Evolutionary conservation across 257 asterid genomes (phyloP).

Genomic region (Craterostigma plantagineum): DNA sequence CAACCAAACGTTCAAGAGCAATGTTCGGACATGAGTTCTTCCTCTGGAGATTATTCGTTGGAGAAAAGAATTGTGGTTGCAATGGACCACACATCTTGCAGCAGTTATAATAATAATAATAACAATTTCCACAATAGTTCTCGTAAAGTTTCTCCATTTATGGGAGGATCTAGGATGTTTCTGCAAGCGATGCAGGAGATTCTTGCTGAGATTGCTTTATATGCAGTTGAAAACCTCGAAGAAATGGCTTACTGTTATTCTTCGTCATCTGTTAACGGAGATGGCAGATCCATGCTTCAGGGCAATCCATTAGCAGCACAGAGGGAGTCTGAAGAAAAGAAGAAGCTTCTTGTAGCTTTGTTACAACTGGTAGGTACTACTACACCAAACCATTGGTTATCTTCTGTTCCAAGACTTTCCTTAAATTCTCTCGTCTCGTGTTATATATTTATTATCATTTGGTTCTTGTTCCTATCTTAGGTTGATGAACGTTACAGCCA

Average conservation of each 20-base stretch:
- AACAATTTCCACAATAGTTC: too few species aligned
- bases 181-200: slow-evolving; percentile 58
- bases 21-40: slow-evolving; percentile 42
- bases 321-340: slow-evolving; percentile 28
- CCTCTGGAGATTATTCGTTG: too few species aligned
- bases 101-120: too few species aligned
- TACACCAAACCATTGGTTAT: background rate
- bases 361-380: slow-evolving; percentile 60
- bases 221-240: slow-evolving; percentile 29
- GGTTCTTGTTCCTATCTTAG: slow-evolving; percentile 11
- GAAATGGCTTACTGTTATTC: slow-evolving; percentile 8
- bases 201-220: slow-evolving; percentile 48
- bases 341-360: slow-evolving; percentile 42
- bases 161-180: too few species aligned
- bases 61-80: too few species aligned
- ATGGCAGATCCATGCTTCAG: slow-evolving; percentile 8
- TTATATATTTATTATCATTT: too few species aligned
- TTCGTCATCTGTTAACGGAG: too few species aligned
- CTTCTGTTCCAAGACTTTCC: too few species aligned
- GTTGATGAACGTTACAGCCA: slow-evolving; percentile 73
- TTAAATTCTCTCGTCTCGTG: background rate
- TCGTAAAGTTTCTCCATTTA: slow-evolving; percentile 11
- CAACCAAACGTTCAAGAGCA: slow-evolving; percentile 19
- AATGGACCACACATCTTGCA: too few species aligned
- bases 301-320: slow-evolving; percentile 7